A percentile compares a stretch with the other conserved stretches of the same genome.
These are phyloP conservation scores for Ceratocystis huliohia DNA, from an alignment of 2,329 filamentous ascomycete species.

Conservation along the genomic window DNA sequence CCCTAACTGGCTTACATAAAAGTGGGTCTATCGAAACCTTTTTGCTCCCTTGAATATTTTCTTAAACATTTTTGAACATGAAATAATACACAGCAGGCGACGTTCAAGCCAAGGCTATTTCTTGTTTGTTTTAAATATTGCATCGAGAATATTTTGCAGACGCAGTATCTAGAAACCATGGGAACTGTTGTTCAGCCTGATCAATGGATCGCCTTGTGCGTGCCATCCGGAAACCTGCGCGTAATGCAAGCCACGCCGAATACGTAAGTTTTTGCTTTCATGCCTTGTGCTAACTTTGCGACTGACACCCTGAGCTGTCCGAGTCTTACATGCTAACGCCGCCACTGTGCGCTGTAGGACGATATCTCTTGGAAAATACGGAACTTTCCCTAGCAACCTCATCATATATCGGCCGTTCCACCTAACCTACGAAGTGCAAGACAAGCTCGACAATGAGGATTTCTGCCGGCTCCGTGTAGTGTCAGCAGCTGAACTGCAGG, in stretches of 20 bases:
- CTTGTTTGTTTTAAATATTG: not conserved
- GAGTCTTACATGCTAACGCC: constrained; percentile 8
- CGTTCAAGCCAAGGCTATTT: not conserved
- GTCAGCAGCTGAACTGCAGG: constrained; percentile 67
- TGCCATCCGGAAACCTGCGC: constrained; percentile 46
- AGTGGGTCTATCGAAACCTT: not conserved
- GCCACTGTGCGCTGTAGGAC: constrained; percentile 40
- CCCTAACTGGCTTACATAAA: not conserved
- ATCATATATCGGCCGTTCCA: constrained; percentile 85
- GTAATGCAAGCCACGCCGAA: constrained; percentile 48
- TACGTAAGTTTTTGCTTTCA: constrained; percentile 34
- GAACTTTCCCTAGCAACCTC: constrained; percentile 76
- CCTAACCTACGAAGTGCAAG: constrained; percentile 78
- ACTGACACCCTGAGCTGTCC: not conserved
- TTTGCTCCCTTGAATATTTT: constrained; percentile 8
- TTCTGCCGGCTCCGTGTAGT: constrained; percentile 66
- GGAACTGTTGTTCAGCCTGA: constrained; percentile 41
- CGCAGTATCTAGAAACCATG: constrained; percentile 25
- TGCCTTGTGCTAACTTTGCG: constrained; percentile 13
- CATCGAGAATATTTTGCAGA: not conserved
- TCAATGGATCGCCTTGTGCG: constrained; percentile 46
- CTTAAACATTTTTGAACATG: not conserved
- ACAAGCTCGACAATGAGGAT: constrained; percentile 50
- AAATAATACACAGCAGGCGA: not conserved
- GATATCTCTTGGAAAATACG: constrained; percentile 85